Conservation (phyloP, 352 stramenopile species). For the Lagenidium giganteum region DNA sequence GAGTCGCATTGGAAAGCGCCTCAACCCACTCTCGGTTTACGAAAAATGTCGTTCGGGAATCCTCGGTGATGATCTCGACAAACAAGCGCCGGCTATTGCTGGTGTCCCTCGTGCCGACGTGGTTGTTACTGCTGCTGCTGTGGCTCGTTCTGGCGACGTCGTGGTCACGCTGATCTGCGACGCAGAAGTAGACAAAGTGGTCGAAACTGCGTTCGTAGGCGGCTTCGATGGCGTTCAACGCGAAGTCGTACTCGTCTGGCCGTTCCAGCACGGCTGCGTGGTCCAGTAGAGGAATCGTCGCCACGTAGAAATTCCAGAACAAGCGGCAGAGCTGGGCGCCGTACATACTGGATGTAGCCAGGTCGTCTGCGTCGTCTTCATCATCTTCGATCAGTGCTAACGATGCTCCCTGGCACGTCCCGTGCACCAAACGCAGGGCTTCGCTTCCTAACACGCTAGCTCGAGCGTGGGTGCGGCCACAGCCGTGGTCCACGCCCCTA, state of each 20-base stretch:
- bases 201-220: slow-evolving; percentile 27
- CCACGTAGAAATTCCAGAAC: slow-evolving; percentile 59
- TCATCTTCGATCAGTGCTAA: too few relatives aligned
- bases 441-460: too few relatives aligned
- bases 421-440: too few relatives aligned
- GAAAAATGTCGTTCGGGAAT: slow-evolving; percentile 11
- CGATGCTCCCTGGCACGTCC: too few relatives aligned
- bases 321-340: slow-evolving; percentile 16
- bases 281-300: too few relatives aligned
- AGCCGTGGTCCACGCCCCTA: too few relatives aligned
- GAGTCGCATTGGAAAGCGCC: too few relatives aligned
- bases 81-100: not conserved
- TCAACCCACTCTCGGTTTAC: slow-evolving; percentile 11
- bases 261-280: too few relatives aligned
- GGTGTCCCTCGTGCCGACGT: not conserved
- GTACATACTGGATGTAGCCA: too few relatives aligned
- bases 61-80: slow-evolving; percentile 16
- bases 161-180: slow-evolving; percentile 2
- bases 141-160: slow-evolving; percentile 9
- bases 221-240: slow-evolving; percentile 7
- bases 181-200: slow-evolving; percentile 56
- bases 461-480: too few relatives aligned
- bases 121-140: not conserved
- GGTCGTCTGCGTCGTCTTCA: too few relatives aligned
- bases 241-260: not conserved